These are phyloP conservation scores for Naganishia onofrii DNA, from an alignment of 768 basidiomycete species.

Conservation along the genomic window DNA sequence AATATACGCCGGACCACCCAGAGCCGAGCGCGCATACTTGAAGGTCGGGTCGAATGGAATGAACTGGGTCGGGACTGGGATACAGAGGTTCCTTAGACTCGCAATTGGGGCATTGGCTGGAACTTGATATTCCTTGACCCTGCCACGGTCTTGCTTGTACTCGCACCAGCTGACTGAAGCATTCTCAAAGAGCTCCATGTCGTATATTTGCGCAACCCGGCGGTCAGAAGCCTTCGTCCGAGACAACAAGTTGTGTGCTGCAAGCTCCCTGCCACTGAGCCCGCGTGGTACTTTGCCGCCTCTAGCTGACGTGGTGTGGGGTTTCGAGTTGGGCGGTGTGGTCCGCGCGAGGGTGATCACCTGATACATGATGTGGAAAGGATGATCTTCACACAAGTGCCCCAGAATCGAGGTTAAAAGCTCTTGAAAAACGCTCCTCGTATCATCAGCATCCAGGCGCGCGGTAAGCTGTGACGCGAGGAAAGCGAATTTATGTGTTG, in stretches of 20 bases:
- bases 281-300: slow-evolving; percentile 26
- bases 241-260: slow-evolving; percentile 55
- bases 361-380: slow-evolving; percentile 89
- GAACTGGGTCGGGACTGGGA: slow-evolving; percentile 79
- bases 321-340: neutral
- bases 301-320: neutral
- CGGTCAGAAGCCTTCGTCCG: slow-evolving; percentile 5
- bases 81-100: slow-evolving; percentile 52
- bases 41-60: slow-evolving; percentile 68
- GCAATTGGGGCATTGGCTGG: slow-evolving; percentile 11
- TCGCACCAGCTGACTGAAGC: slow-evolving; percentile 40
- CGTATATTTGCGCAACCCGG: slow-evolving; percentile 31
- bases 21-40: slow-evolving; percentile 57
- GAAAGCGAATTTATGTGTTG: slow-evolving; percentile 85
- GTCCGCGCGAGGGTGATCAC: slow-evolving; percentile 65
- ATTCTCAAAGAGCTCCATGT: slow-evolving; percentile 42
- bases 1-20: slow-evolving; percentile 64
- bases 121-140: slow-evolving; percentile 23
- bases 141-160: slow-evolving; percentile 19
- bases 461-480: slow-evolving; percentile 91
- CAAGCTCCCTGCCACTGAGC: slow-evolving; percentile 52
- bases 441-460: slow-evolving; percentile 57
- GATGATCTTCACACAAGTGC: slow-evolving; percentile 78
- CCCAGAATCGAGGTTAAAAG: slow-evolving; percentile 66
- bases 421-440: slow-evolving; percentile 56